A percentile compares a stretch with the other conserved stretches of the same genome.
These are phyloP conservation scores for Staphylotrichum longicolle DNA, from an alignment of 495 filamentous ascomycete species.

Conservation along the genomic window DNA sequence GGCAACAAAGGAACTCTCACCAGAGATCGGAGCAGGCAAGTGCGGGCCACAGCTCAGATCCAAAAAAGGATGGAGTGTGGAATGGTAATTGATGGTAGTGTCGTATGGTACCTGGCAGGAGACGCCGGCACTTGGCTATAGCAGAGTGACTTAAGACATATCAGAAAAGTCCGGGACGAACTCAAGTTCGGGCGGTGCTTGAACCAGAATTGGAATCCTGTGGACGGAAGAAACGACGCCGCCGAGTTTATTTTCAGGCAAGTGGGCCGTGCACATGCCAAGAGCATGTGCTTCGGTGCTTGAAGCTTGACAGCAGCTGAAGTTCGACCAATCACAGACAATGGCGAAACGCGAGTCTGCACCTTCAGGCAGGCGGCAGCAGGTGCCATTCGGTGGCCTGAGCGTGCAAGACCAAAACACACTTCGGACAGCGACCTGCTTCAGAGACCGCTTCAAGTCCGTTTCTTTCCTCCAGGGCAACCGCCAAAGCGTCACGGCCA, in stretches of 20 bases:
- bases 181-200: constrained; percentile 26
- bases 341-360: no score
- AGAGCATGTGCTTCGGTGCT: no score
- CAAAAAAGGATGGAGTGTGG: background rate
- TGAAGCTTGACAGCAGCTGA: no score
- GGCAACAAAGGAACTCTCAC: background rate
- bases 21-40: background rate
- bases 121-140: constrained; percentile 37
- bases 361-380: no score
- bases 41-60: constrained; percentile 2
- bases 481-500: background rate
- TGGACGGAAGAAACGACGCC: constrained; percentile 18
- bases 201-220: constrained; percentile 25
- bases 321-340: no score
- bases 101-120: constrained; percentile 20
- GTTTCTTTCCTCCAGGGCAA: constrained; percentile 5
- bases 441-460: constrained; percentile 18
- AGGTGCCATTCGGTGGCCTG: no score
- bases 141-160: constrained; percentile 24
- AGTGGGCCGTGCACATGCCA: constrained; percentile 1
- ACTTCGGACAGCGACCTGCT: background rate
- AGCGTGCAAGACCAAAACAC: no score
- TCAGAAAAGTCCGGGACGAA: constrained; percentile 30
- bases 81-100: constrained; percentile 3
- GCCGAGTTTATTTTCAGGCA: constrained; percentile 21